These are phyloP conservation scores for Rosa multiflora DNA, from an alignment of 306 rosid genomes.

Conservation along the genomic window DNA sequence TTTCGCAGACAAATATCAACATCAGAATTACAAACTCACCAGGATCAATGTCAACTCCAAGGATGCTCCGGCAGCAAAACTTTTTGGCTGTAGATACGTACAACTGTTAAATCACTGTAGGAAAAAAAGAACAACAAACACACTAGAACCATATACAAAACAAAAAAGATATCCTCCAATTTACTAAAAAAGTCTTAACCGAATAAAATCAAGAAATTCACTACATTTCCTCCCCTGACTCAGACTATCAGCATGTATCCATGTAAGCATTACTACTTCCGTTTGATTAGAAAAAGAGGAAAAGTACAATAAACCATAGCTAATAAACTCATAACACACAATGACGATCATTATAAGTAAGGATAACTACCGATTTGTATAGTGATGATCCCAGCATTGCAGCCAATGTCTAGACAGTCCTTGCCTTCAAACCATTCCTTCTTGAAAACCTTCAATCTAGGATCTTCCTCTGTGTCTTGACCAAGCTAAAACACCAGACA, in stretches of 20 bases:
- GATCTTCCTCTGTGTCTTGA: conserved; percentile 65
- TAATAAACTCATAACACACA: not conserved
- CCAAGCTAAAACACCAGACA: conserved; percentile 51
- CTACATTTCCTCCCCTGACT: not conserved
- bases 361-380: conserved; percentile 62
- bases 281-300: not conserved
- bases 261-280: not conserved
- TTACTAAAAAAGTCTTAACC: not conserved
- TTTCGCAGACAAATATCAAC: conserved; percentile 8
- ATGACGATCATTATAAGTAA: not conserved
- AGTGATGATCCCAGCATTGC: conserved; percentile 76
- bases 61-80: conserved; percentile 72
- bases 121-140: not conserved
- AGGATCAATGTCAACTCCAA: conserved; percentile 86
- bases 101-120: conserved; percentile 10
- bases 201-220: not conserved
- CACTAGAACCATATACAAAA: not conserved
- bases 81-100: conserved; percentile 55
- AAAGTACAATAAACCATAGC: not conserved
- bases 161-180: not conserved
- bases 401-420: conserved; percentile 88
- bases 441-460: conserved; percentile 66
- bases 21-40: conserved; percentile 51
- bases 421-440: conserved; percentile 89
- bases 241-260: no score